Conservation (phyloP, 169 alveolate species). For the Theileria annulata region DNA sequence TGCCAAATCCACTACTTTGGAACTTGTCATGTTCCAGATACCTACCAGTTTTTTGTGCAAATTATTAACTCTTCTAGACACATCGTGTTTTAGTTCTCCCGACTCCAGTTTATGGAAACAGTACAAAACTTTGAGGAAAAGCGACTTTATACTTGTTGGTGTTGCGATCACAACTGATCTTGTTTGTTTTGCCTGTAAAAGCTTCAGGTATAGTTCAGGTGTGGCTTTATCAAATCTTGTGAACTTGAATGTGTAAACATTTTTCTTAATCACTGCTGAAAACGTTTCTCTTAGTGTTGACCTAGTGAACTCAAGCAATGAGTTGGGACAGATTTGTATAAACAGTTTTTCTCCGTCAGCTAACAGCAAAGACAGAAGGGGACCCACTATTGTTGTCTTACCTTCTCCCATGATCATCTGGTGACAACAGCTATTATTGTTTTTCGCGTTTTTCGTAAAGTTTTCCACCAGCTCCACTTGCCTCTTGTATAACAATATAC, state of each 20-base stretch:
- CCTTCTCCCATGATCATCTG: constrained; percentile 95
- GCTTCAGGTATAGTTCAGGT: constrained; percentile 77
- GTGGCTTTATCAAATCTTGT: constrained; percentile 79
- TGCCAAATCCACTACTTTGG: constrained; percentile 26
- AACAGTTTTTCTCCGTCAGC: constrained; percentile 79
- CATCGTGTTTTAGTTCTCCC: constrained; percentile 59
- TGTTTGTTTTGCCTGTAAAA: constrained; percentile 84
- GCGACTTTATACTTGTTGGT: constrained; percentile 87
- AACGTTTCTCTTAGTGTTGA: constrained; percentile 81
- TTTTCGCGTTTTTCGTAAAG: constrained; percentile 69
- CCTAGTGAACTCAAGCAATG: constrained; percentile 86
- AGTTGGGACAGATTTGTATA: constrained; percentile 78
- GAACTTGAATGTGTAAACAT: constrained; percentile 80
- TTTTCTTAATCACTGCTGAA: constrained; percentile 81
- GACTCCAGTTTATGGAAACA: constrained; percentile 79
- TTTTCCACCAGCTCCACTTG: constrained; percentile 85
- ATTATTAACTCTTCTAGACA: constrained; percentile 65
- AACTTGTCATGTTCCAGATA: constrained; percentile 73
- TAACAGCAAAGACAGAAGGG: constrained; percentile 80
- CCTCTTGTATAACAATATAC: constrained; percentile 80
- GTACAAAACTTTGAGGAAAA: constrained; percentile 80
- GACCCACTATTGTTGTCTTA: constrained; percentile 88
- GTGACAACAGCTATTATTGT: constrained; percentile 84
- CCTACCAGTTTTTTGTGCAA: constrained; percentile 70
- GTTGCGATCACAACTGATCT: constrained; percentile 84